Conservation (phyloP, 352 stramenopile genomes). For the Phytophthora nicotianae region DNA sequence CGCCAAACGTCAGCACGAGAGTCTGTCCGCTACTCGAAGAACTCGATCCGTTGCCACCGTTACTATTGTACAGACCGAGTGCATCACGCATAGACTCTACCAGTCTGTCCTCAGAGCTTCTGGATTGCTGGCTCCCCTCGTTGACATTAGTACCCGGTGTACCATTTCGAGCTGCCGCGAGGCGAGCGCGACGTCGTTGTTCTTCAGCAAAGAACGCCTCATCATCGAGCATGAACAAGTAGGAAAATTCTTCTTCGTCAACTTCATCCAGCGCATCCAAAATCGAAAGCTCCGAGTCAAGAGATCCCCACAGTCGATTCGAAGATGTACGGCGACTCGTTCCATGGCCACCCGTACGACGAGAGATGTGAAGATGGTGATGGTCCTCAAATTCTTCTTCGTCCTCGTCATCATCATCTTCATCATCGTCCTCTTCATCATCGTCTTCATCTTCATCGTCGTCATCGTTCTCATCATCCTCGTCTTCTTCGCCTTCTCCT, state of each 20-base stretch:
- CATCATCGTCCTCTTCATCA: constrained; percentile 61
- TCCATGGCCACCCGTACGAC: constrained; percentile 38
- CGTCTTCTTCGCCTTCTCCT: constrained; percentile 48
- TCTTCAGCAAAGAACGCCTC: constrained; percentile 64
- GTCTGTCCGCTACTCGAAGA: constrained; percentile 37
- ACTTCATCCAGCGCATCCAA: constrained; percentile 83
- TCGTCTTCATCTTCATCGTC: constrained; percentile 75
- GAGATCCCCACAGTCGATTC: constrained; percentile 67
- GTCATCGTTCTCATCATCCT: constrained; percentile 70
- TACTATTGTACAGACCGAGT: constrained; percentile 33
- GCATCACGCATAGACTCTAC: constrained; percentile 49
- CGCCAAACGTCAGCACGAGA: constrained; percentile 47
- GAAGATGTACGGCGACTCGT: constrained; percentile 40
- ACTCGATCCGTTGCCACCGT: constrained; percentile 7
- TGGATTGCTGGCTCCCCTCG: constrained; percentile 16
- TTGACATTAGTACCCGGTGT: constrained; percentile 14
- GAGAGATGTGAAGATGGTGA: constrained; percentile 56
- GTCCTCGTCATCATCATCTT: constrained; percentile 66
- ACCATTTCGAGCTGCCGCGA: constrained; percentile 29
- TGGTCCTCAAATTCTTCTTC: constrained; percentile 71
- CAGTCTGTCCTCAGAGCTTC: constrained; percentile 38
- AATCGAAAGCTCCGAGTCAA: constrained; percentile 71
- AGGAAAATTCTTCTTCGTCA: constrained; percentile 86
- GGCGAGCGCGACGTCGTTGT: constrained; percentile 48
- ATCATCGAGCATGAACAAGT: constrained; percentile 76